Evolutionary conservation across 148 eudicot genomes (phyloP).

Genomic region (Rhododendron mucronatum): DNA sequence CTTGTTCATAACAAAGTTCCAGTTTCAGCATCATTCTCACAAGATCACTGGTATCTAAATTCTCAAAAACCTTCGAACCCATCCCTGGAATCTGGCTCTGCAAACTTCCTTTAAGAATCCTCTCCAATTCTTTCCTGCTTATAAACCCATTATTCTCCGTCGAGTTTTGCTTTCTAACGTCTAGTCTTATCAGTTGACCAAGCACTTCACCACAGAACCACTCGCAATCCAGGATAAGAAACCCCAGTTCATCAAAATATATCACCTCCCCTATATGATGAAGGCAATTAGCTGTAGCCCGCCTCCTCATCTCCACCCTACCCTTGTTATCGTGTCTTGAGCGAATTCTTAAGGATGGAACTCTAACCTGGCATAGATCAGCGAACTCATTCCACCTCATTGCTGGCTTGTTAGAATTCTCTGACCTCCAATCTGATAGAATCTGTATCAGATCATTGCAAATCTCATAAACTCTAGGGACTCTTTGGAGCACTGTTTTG

Average conservation of each 20-base stretch:
- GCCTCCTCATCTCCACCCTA: constrained; percentile 76
- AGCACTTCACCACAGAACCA: constrained; percentile 86
- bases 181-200: constrained; percentile 50
- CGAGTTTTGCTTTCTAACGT: constrained; percentile 39
- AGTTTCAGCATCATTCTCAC: constrained; percentile 77
- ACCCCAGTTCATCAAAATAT: constrained; percentile 73
- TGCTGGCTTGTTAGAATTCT: constrained; percentile 59
- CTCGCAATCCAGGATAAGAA: constrained; percentile 67
- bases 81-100: constrained; percentile 70
- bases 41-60: constrained; percentile 55
- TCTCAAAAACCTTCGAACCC: constrained; percentile 59
- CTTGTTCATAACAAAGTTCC: constrained; percentile 74
- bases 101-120: constrained; percentile 56
- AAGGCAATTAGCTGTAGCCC: constrained; percentile 62
- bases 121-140: constrained; percentile 67
- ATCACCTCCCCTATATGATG: constrained; percentile 84
- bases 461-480: constrained; percentile 75
- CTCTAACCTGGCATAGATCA: constrained; percentile 71
- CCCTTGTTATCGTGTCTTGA: constrained; percentile 58
- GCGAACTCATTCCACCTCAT: constrained; percentile 81
- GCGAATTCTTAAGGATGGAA: constrained; percentile 60
- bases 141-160: constrained; percentile 54
- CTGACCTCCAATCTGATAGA: constrained; percentile 71
- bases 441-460: constrained; percentile 63
- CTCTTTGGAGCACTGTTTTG: constrained; percentile 63